These are phyloP conservation scores for Linum tenue DNA, from an alignment of 345 rosid genomes.

Conservation along the genomic window DNA sequence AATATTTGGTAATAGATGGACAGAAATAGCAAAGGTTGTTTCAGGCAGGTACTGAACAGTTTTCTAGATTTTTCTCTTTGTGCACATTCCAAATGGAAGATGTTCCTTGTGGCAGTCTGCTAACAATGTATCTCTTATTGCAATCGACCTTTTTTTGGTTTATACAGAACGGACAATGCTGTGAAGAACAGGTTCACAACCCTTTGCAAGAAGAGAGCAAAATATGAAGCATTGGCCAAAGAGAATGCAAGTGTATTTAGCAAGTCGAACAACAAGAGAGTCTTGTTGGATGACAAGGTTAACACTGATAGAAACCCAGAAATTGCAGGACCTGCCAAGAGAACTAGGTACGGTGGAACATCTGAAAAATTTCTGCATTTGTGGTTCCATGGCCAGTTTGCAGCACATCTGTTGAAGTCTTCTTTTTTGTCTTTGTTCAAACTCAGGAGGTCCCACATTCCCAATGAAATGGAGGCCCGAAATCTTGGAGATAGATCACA, in stretches of 20 bases:
- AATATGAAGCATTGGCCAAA: constrained; percentile 77
- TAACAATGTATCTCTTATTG: not conserved
- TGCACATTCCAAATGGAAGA: not conserved
- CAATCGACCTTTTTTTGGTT: not conserved
- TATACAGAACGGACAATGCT: constrained; percentile 90
- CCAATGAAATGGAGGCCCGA: constrained; percentile 31
- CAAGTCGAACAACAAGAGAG: constrained; percentile 66
- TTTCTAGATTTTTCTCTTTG: not conserved
- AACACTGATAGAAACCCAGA: constrained; percentile 32
- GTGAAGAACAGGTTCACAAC: constrained; percentile 97
- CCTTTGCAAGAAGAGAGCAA: constrained; percentile 94
- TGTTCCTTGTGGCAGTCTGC: not conserved
- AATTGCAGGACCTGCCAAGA: constrained; percentile 41
- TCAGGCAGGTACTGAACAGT: constrained; percentile 69
- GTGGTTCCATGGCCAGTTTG: too few species aligned
- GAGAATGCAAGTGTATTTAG: constrained; percentile 47
- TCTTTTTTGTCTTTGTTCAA: constrained; percentile 1
- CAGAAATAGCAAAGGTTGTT: constrained; percentile 98
- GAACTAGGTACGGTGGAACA: constrained; percentile 34
- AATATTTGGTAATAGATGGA: constrained; percentile 95
- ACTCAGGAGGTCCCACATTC: constrained; percentile 66
- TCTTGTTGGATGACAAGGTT: constrained; percentile 35
- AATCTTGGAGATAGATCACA: constrained; percentile 47
- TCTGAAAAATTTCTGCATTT: too few species aligned
- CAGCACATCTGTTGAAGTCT: too few species aligned